Base-by-base conservation (phyloP, 805 yeast genomes). In the Metschnikowia proteae region DNA sequence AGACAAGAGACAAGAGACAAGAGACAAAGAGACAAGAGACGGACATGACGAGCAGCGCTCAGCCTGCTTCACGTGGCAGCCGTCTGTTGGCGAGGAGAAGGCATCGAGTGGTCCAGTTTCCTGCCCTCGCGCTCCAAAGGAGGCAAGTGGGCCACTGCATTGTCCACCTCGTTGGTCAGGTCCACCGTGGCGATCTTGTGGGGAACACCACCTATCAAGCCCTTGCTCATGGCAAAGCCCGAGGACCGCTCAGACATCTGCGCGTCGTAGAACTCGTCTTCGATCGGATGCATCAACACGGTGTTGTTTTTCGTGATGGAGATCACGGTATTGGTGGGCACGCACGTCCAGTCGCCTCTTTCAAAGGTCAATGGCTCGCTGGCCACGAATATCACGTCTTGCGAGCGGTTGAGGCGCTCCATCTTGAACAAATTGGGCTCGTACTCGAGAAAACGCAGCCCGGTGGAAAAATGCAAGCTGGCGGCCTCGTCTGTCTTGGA, bases 341-440 rank as follows among this genome's bases (percentile, higher is more conserved):
- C 95, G 3, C 97, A 84, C 45, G 92, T 87, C 99, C 99, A 94
- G 67, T 94, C 99, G 35, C 91, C 92, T 48, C 99, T 73, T 69
- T 94, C 98, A 65, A 94, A 94, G 0, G 99, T 94, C 49, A 94
- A 74, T 0, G 99, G 99, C 63, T 94, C 99, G 13, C 96, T 86
- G 1, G 99, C 96, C 43, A 94, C 94, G 84, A 94, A 86, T n/a
- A 92, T 85, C 13, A 94, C 92, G 65, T 89, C 92, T 66, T 92
- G 97, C 7, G 94, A 86, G 46, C 97, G 77, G 66, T 91, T 96
- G 51, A 88, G 73, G 47, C 99, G 78, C 66, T 94, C 97, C 97
- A 94, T 90, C 60, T 87, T 80, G 71, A 88, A 94, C 60, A 89
- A 86, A 22, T 97, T 96, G 1, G 96, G 96, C 53, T 82, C 86